Evolutionary conservation across 306 rosid species (phyloP).

Genomic region (Prunus mongolica): DNA sequence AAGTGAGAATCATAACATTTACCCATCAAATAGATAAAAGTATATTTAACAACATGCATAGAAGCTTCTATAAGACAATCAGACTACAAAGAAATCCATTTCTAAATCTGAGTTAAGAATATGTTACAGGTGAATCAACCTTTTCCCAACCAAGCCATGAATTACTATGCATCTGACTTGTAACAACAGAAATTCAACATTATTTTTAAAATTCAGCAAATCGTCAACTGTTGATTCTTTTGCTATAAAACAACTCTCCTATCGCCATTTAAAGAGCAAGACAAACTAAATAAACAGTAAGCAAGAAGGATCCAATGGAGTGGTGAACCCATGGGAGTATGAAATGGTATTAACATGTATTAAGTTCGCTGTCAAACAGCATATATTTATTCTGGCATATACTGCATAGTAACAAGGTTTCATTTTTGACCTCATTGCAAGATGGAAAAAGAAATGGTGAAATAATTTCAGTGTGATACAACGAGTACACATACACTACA

Average conservation of each 20-base stretch:
- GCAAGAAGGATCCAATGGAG: neutral
- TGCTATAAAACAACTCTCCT: neutral
- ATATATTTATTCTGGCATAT: neutral
- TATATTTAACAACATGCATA: neutral
- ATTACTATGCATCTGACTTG: neutral
- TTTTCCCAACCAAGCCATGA: neutral
- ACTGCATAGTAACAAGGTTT: neutral
- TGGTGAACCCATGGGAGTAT: neutral
- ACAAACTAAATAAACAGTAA: neutral
- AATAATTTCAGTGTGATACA: constrained; percentile 2
- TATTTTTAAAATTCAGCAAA: neutral
- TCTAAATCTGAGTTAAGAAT: neutral
- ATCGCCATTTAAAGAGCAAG: neutral
- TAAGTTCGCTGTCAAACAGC: neutral
- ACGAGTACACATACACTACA: constrained; percentile 8
- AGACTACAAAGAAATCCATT: neutral
- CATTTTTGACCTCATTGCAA: neutral
- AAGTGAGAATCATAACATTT: constrained; percentile 10
- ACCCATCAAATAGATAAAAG: neutral
- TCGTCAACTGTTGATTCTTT: neutral
- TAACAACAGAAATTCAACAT: neutral
- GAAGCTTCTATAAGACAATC: neutral
- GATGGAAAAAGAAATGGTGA: neutral
- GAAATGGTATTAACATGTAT: neutral
- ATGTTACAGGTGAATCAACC: neutral